A percentile compares a stretch with the other conserved stretches of the same genome.
Conservation (phyloP, 257 asterid genomes). For the Plantago elongata region DNA sequence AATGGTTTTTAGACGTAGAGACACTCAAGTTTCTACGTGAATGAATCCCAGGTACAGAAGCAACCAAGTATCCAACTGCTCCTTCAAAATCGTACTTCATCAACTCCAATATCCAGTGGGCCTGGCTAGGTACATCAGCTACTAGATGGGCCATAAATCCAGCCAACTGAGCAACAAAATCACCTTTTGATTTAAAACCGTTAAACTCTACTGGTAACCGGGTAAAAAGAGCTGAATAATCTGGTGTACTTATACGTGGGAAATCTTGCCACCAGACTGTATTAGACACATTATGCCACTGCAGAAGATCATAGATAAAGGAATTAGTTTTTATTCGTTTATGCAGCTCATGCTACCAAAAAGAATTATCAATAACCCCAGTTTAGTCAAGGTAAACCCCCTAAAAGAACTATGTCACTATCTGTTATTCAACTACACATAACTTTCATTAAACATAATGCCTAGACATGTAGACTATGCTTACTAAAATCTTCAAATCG, state of each 20-base stretch:
- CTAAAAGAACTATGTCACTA: background rate
- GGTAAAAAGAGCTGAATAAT: slow-evolving; percentile 58
- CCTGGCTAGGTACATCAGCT: slow-evolving; percentile 76
- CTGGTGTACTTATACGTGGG: slow-evolving; percentile 50
- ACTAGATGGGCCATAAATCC: slow-evolving; percentile 74
- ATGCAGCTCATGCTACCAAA: background rate
- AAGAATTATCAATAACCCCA: slow-evolving; percentile 4
- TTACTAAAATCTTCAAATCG: slow-evolving; percentile 1
- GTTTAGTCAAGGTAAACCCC: slow-evolving; percentile 7
- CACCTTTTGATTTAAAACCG: slow-evolving; percentile 38
- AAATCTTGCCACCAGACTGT: slow-evolving; percentile 98
- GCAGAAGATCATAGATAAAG: slow-evolving; percentile 32
- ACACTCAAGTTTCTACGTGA: slow-evolving; percentile 41
- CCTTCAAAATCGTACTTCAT: slow-evolving; percentile 54
- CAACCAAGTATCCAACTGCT: slow-evolving; percentile 67
- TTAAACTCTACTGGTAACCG: slow-evolving; percentile 41
- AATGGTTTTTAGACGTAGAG: slow-evolving; percentile 36
- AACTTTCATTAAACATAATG: no score
- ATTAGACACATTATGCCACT: slow-evolving; percentile 81
- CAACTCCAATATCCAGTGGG: slow-evolving; percentile 73
- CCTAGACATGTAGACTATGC: background rate
- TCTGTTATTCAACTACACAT: background rate
- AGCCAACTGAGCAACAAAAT: slow-evolving; percentile 80
- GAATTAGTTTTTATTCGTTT: slow-evolving; percentile 1
- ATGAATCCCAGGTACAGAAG: slow-evolving; percentile 84